These are phyloP conservation scores for Neophaeococcomyces mojaviensis DNA, from an alignment of 2,329 filamentous ascomycete species.

Conservation along the genomic window DNA sequence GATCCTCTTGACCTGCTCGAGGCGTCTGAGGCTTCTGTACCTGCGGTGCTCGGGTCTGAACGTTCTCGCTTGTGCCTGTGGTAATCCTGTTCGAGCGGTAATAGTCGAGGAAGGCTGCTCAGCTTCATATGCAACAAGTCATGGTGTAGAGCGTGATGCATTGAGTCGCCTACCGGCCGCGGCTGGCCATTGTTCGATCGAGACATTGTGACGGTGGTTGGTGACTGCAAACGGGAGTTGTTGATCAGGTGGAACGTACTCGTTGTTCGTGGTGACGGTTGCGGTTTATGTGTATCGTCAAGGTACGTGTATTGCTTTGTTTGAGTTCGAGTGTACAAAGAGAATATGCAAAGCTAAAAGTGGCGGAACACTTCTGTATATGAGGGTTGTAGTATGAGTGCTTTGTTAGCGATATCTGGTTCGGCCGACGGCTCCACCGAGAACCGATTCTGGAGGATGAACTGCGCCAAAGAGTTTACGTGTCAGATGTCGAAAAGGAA, in stretches of 20 bases:
- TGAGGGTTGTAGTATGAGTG: no score
- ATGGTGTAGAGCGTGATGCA: not conserved
- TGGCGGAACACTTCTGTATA: no score
- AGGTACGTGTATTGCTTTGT: no score
- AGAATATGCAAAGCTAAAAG: no score
- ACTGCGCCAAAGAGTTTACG: no score
- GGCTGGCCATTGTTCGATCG: constrained; percentile 9
- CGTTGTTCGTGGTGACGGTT: no score
- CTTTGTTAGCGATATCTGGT: no score
- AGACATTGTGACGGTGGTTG: constrained; percentile 3
- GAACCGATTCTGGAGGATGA: no score
- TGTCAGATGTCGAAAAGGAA: no score
- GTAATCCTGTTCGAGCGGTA: not conserved
- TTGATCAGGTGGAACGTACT: not conserved
- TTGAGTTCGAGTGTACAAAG: no score
- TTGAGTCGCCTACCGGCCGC: constrained; percentile 1
- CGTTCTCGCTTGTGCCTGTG: constrained; percentile 5
- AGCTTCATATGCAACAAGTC: constrained; percentile 3
- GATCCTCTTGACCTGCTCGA: constrained; percentile 16
- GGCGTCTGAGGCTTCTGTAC: constrained; percentile 17
- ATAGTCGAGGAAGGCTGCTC: constrained; percentile 1
- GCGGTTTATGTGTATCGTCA: no score
- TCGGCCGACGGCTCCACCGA: no score
- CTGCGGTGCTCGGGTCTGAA: constrained; percentile 8
- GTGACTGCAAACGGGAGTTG: not conserved